Conservation (phyloP, 2,329 filamentous ascomycete genomes). For the Cordyceps farinosa region DNA sequence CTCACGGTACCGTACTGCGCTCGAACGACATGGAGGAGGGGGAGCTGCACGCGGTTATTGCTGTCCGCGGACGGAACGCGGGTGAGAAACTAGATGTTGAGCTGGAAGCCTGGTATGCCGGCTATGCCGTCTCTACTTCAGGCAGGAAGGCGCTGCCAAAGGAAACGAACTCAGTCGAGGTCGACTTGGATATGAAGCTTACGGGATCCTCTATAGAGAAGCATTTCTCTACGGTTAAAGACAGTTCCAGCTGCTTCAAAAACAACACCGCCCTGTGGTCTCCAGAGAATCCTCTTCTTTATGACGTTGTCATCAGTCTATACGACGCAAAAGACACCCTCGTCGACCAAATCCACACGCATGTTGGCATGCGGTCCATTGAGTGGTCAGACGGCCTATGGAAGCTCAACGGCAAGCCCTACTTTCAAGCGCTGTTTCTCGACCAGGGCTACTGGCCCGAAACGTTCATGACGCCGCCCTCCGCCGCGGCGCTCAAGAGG, state of each 20-base stretch:
- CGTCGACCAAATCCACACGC: conserved; percentile 56
- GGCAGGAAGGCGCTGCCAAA: conserved; percentile 41
- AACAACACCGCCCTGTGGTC: conserved; percentile 61
- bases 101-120: conserved; percentile 51
- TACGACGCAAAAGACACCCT: conserved; percentile 37
- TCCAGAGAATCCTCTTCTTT: conserved; percentile 54
- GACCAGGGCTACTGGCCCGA: conserved; percentile 64
- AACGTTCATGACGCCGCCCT: conserved; percentile 57
- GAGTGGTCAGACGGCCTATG: conserved; percentile 60
- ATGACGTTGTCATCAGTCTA: conserved; percentile 52
- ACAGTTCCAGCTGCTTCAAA: conserved; percentile 32
- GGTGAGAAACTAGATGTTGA: conserved; percentile 47
- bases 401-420: conserved; percentile 54
- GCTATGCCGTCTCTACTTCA: conserved; percentile 42
- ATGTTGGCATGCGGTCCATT: conserved; percentile 58
- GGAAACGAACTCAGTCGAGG: conserved; percentile 45
- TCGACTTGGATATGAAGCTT: conserved; percentile 49
- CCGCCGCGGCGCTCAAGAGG: conserved; percentile 39
- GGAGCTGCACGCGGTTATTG: conserved; percentile 47
- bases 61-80: conserved; percentile 46
- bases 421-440: conserved; percentile 58
- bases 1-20: conserved; percentile 54
- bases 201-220: conserved; percentile 34
- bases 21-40: conserved; percentile 53
- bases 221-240: conserved; percentile 24